Conservation (phyloP, 352 stramenopile species). For the Globisporangium ultimum region DNA sequence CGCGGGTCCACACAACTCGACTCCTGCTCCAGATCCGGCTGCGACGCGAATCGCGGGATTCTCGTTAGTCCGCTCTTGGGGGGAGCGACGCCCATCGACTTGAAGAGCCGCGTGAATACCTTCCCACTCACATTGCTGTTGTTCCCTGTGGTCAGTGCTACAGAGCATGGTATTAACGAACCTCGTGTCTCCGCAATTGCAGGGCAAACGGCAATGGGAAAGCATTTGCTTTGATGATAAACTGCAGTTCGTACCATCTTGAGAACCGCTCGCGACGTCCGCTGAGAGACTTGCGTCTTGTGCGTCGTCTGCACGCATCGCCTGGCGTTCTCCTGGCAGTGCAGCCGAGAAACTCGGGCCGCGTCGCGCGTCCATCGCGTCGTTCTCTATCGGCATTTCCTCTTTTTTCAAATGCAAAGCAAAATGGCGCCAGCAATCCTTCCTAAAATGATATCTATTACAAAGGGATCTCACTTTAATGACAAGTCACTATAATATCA, state of each 20-base stretch:
- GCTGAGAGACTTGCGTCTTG: too few relatives aligned
- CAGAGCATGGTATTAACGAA: too few relatives aligned
- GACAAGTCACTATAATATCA: too few relatives aligned
- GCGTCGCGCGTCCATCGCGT: neutral
- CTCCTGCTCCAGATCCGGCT: neutral
- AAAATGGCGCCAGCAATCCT: neutral
- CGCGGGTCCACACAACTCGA: neutral
- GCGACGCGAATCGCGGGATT: conserved; percentile 5
- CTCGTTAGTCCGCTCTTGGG: neutral
- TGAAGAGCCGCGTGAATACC: neutral
- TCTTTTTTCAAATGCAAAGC: conserved; percentile 2
- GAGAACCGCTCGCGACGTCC: too few relatives aligned
- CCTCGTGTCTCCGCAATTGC: too few relatives aligned
- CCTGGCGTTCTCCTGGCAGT: neutral
- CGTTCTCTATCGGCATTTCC: neutral
- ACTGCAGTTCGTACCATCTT: too few relatives aligned
- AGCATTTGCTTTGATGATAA: too few relatives aligned
- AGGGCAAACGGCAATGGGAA: too few relatives aligned
- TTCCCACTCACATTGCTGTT: neutral
- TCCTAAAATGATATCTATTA: neutral
- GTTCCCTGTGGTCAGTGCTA: too few relatives aligned
- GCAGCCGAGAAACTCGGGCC: neutral
- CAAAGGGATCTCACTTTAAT: too few relatives aligned
- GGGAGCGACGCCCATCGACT: neutral
- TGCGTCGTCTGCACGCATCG: too few relatives aligned